Base-by-base conservation (phyloP, 352 stramenopile genomes). In the Blastocystis sp. region DNA sequence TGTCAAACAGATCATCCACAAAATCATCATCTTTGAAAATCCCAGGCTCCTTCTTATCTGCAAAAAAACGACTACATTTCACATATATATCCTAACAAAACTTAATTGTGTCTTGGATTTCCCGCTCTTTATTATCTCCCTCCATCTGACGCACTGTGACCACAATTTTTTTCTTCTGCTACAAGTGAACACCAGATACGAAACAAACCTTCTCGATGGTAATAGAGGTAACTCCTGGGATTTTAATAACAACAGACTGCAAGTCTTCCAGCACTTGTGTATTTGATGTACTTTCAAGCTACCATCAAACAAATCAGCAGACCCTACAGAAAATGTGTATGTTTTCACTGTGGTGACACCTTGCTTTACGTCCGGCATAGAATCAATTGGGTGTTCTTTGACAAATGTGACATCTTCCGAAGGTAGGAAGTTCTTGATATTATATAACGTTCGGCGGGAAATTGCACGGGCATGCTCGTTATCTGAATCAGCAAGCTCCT, bases 111-210 rank as follows among this genome's bases (percentile, higher is more conserved):
- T 56, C 50, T 11, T 62, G 50, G 55, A 85, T 66, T 45, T 85
- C 73, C 34, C 50, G 43, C 30, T 85, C 73, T 53, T 85, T 85
- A 13, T 68, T 65, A 8, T 85, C 73, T 8, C 20, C 55, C 18
- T 85, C 73, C 20, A 24, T 41, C 50, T 85, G 73, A 41, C 73
- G 11, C 3, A 85, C 50, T 18, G 73, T 85, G 13, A 85, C 73
- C 0, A 85, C 63, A 24, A 85, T 85, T 41, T 65, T 85, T 55
- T 85, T 85, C 47, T 85, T 85, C 6, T 56, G 73, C 73, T 85
- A 45, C 9, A 4, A 13, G 18, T 85, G 9, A 85, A 1, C 13
- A 18, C 37, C 3, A 34, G 54, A 11, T 24, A 30, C 20, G 9
- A 53, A 7, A n/a, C 9, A 20, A 30, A 68, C 73, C 47, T 85